A percentile compares a stretch with the other conserved stretches of the same genome.
phyloP scores from a whole-genome alignment of 2,329 filamentous ascomycete genomes.

The Cladosporium austrohemisphaericum region DNA sequence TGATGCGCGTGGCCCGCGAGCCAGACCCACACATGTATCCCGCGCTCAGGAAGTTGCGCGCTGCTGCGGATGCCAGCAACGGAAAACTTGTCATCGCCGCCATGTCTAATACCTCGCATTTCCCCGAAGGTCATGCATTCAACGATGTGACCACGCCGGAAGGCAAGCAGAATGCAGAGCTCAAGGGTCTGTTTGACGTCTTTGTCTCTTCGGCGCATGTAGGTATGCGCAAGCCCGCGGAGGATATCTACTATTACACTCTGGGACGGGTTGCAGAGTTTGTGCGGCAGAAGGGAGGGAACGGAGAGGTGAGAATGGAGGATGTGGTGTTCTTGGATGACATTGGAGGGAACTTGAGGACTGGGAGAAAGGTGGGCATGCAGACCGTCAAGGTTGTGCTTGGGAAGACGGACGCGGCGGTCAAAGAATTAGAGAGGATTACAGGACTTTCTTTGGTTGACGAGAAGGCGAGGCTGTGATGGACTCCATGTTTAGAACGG shows the following conservation, averaged over 20 bases:
- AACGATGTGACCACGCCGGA: conserved; percentile 46
- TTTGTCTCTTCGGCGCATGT: conserved; percentile 85
- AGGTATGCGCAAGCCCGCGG: conserved; percentile 82
- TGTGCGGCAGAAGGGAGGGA: conserved; percentile 51
- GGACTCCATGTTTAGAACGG: too few species aligned
- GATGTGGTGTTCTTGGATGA: conserved; percentile 89
- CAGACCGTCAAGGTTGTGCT: conserved; percentile 79
- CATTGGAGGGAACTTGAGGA: conserved; percentile 89
- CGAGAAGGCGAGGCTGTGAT: conserved; percentile 23
- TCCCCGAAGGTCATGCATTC: conserved; percentile 69
- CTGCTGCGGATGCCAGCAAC: conserved; percentile 27
- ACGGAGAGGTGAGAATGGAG: conserved; percentile 55
- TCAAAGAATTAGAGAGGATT: conserved; percentile 71
- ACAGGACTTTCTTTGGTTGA: conserved; percentile 64
- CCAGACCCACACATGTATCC: conserved; percentile 88
- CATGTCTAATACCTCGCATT: conserved; percentile 85
- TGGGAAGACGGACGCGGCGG: conserved; percentile 74
- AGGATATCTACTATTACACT: conserved; percentile 73
- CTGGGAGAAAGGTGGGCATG: conserved; percentile 69
- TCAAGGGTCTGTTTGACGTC: conserved; percentile 72
- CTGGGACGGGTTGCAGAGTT: conserved; percentile 63
- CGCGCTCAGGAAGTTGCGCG: conserved; percentile 65
- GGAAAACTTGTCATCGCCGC: conserved; percentile 69
- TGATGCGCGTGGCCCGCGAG: conserved; percentile 71
- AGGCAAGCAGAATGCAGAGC: conserved; percentile 43